Base-by-base conservation (phyloP, 352 stramenopile genomes). In the Elongisporangium prolatum region DNA sequence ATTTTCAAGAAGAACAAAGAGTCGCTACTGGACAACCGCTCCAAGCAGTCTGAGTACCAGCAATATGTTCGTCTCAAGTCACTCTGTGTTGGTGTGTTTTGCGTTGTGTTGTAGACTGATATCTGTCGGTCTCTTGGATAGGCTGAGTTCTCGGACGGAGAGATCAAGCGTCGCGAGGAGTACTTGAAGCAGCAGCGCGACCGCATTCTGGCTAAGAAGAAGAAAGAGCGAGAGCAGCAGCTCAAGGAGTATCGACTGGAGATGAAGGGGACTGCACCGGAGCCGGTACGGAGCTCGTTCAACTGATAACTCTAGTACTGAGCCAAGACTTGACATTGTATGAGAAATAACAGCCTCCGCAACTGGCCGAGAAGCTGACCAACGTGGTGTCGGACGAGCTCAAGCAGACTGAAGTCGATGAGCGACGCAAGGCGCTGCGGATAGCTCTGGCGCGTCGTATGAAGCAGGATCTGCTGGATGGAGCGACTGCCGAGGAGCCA, bases 151-250 rank as follows among this genome's bases (percentile, higher is more conserved):
- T 83, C 84, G 11, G 82, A 89, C 48, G 63, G 72, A 16, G 83
- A 91, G 53, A 60, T 91, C 48, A 86, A 89, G 50, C 80, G 78
- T 14, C 82, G 83, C n/a, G 78, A 89, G 56, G 74, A 85, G 55
- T 91, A 92, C 57, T 57, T 94, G 48, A 67, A 75, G 38, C 77
- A 86, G 57, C 84, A 93, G 54, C 82, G 81, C 47, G 84, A 92
- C 50, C 72, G 72, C 48, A 85, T 92, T 38, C 64, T 94, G n/a
- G 78, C 86, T 54, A 92, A 92, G 70, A 92, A 92, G 75, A 82
- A 85, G 57, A 75, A 79, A 25, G 77, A 94, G 68, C 74, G 84
- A 20, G 77, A 91, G 59, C 47, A 48, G 17, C 72, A 89, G 50
- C 65, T 93, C n/a, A 85, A 89, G 56, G 77, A 87, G 57, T 93